Conservation (phyloP, 2,329 filamentous ascomycete species). For the Dothistroma pini region DNA sequence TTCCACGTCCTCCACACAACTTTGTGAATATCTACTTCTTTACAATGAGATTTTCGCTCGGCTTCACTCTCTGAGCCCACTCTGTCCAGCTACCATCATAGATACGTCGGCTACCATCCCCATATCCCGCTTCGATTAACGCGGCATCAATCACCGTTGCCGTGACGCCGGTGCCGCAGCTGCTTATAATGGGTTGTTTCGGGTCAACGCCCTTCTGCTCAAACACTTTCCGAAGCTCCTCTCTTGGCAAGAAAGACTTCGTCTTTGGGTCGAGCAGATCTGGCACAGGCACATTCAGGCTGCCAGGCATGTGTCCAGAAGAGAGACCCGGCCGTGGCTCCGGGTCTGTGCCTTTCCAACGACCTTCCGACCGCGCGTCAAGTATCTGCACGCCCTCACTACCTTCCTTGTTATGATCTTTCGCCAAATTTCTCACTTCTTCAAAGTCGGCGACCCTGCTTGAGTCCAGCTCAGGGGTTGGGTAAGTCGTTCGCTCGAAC, state of each 20-base stretch:
- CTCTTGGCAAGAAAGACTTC: constrained; percentile 71
- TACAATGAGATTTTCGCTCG: constrained; percentile 35
- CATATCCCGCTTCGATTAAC: constrained; percentile 72
- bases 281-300: constrained; percentile 75
- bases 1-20: not conserved
- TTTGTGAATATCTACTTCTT: constrained; percentile 18
- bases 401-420: constrained; percentile 76
- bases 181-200: constrained; percentile 75
- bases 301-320: constrained; percentile 88
- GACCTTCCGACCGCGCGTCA: constrained; percentile 75
- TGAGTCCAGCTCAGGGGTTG: constrained; percentile 45
- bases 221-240: constrained; percentile 72
- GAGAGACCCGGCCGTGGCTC: constrained; percentile 80
- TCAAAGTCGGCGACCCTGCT: constrained; percentile 75
- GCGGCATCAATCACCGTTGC: constrained; percentile 88
- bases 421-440: constrained; percentile 72
- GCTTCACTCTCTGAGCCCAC: constrained; percentile 37
- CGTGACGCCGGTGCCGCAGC: constrained; percentile 91
- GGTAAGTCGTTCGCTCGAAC: constrained; percentile 41
- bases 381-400: constrained; percentile 80
- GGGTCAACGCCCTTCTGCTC: constrained; percentile 75
- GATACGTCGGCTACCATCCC: constrained; percentile 61
- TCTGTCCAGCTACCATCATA: constrained; percentile 96
- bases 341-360: constrained; percentile 77
- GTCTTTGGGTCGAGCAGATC: constrained; percentile 77